Conservation (phyloP, 73 alveolate genomes). For the Tetrahymena borealis region DNA sequence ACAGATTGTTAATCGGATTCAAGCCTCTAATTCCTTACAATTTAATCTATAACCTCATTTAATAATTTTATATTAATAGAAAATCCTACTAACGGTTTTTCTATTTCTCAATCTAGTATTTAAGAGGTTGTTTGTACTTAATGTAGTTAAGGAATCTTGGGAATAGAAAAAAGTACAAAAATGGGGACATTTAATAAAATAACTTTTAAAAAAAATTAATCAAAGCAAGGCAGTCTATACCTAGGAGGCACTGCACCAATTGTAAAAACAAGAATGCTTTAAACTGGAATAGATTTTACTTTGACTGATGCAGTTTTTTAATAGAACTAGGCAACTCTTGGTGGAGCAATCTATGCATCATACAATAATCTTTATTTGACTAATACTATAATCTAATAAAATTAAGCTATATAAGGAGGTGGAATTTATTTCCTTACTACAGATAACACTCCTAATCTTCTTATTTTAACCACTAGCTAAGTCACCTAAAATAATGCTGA, state of each 20-base stretch:
- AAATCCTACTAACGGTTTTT: not conserved
- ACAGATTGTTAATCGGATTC: not conserved
- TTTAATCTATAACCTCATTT: not conserved
- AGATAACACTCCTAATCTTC: not conserved
- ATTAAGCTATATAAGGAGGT: not conserved
- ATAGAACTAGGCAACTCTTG: not conserved
- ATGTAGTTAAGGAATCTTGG: not conserved
- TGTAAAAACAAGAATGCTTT: not conserved
- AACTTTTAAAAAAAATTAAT: not conserved
- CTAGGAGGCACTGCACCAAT: not conserved
- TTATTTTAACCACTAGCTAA: not conserved
- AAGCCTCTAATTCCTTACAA: not conserved
- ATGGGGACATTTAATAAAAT: not conserved
- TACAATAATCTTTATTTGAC: not conserved
- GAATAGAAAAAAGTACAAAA: not conserved
- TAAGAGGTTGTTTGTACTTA: not conserved
- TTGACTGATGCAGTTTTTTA: not conserved
- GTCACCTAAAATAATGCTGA: not conserved
- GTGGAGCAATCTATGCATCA: not conserved
- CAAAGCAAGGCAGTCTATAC: not conserved
- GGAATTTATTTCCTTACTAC: not conserved
- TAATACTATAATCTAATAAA: not conserved
- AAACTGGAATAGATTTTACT: not conserved
- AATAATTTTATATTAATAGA: not conserved
- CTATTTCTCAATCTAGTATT: not conserved